Base-by-base conservation (phyloP, 768 basidiomycete genomes). In the Leccinum rimulosum region DNA sequence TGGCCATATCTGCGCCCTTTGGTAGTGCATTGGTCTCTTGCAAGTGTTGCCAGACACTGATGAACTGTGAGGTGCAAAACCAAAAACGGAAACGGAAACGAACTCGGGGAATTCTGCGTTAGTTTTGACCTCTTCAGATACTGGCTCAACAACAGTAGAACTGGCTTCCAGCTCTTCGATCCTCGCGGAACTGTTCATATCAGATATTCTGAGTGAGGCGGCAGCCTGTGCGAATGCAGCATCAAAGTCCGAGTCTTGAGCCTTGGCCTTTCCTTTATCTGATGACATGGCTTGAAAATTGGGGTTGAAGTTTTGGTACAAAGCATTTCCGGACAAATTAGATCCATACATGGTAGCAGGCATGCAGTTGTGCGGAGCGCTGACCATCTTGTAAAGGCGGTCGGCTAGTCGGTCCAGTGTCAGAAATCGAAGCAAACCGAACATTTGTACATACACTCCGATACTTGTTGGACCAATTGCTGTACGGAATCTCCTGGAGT, bases 201-300 rank as follows among this genome's bases (percentile, higher is more conserved):
- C 78, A 28, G 67, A 62, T 12, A 75, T 67, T 14, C 73, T 71
- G n/a, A 86, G 66, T 19, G 84, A 83, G n/a, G 82, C 83, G 6
- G 78, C 76, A 3, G 81, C 77, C 64, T 88, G 82, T 11, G 85
- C 87, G 73, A 93, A 93, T 10, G 91, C 91, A n/a, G 87, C 87
- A 64, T 93, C 91, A 58, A 93, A 91, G 71, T 91, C 91, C 4
- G 82, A 83, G 54, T 92, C 88, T 57, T 82, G 80, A 17, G 79
- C 84, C 69, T 93, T 95, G 2, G 89, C 91, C 70, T 96, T 98
- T 14, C 86, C 89, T 65, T 86, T 84, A 52, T 75, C 69, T 25
- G 61, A 61, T 54, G 66, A 56, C 55, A 66, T 48, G 60, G 64
- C 49, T 33, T 66, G 64, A 62, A 60, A 57, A 52, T 68, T 54